Evolutionary conservation across 148 eudicot genomes (phyloP), one percentile per base, ranked within the genome.

Genomic region (Fagopyrum esculentum): DNA sequence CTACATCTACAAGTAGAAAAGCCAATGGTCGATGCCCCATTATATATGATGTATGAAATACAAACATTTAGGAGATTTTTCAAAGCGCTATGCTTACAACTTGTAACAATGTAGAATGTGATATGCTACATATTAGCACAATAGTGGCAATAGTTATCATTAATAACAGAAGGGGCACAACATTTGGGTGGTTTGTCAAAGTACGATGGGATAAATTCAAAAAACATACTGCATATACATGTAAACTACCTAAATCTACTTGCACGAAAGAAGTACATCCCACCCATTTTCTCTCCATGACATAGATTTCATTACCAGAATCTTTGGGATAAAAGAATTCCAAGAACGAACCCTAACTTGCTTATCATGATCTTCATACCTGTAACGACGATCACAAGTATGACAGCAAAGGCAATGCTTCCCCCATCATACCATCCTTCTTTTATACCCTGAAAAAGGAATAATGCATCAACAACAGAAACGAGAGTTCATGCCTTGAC

Each of bases 351-450:
- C 9, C 7, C 45, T 64, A 35, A 64, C 45, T 64, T 30, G 45
- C 22, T 61, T 9, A 29, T 61, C 43, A 12, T 63, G 11, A 63
- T 63, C 69, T 30, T 51, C 71, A 74, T 88, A 94, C 98, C 98
- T 87, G 98, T 92, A 73, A 86, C 83, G 3, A 76, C 79, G 5
- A 86, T 75, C 35, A 86, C 88, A 30, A 86, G 83, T n/a, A 86
- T 16, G 40, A 86, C 79, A 13, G 88, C 85, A 51, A 86, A 73
- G 50, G 83, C 75, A 26, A 86, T 86, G 76, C 88, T 86, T 3
- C 86, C 88, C 4, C 86, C 88, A 61, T 86, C 88, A 69, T 86
- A 86, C 88, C 88, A 86, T 47, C 88, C 88, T 55, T 83, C 84
- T 59, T 77, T 83, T 10, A 56, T 77, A 45, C 86, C 89, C 72